Percentiles rank a stretch among this genome's conserved stretches.
These are phyloP conservation scores for Talaromyces sp. DNA, from an alignment of 2,329 filamentous ascomycete genomes.

Conservation along the genomic window DNA sequence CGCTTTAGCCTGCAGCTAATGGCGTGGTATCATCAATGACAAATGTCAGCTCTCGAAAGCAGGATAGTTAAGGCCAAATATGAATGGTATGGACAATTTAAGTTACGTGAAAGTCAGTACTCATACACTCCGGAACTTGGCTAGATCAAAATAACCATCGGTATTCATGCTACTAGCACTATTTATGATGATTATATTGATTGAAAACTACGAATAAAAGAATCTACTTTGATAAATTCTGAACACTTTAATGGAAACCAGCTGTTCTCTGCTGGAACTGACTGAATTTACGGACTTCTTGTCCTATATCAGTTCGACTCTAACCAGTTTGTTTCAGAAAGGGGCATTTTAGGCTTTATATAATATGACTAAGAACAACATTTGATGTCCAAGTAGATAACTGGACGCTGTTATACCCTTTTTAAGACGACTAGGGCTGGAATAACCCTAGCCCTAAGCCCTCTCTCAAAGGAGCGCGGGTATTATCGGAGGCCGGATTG, in stretches of 20 bases:
- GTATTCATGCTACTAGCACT: background rate
- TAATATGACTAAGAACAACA: background rate
- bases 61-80: background rate
- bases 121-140: background rate
- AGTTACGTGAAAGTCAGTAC: background rate
- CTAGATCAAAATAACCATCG: background rate
- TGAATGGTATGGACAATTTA: background rate
- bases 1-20: background rate
- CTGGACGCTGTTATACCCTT: background rate
- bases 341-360: background rate
- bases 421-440: background rate
- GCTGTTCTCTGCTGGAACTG: no score
- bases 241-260: no score
- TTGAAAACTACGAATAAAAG: no score
- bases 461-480: slow-evolving; percentile 7
- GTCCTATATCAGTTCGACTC: background rate
- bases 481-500: slow-evolving; percentile 30
- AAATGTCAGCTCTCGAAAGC: no score
- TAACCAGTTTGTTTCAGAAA: background rate
- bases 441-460: background rate
- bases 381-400: background rate
- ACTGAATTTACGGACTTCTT: background rate
- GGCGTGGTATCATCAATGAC: no score
- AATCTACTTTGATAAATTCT: no score
- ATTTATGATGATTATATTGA: no score